Evolutionary conservation across 2,329 filamentous ascomycete genomes (phyloP), one percentile per base, ranked within the genome.

Genomic region (Epichloe scottii): DNA sequence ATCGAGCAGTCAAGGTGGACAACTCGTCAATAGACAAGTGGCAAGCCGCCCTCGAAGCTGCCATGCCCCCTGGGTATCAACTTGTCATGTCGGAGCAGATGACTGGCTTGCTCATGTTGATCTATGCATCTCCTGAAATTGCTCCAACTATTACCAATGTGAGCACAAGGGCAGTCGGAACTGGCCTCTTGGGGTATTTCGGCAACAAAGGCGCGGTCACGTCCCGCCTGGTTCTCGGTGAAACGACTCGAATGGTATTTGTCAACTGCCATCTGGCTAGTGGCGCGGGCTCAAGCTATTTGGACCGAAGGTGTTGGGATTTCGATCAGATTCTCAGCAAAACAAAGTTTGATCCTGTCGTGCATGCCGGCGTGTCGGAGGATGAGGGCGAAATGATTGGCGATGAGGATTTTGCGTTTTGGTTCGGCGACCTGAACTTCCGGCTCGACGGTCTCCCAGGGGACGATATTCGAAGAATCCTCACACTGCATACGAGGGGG

Each of bases 391-490:
- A 86, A 48, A 78, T 73, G 37, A 84, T 98, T 56, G 90, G 88
- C 1, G 87, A 94, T 39, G 91, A 95, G 57, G 93, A 98, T 62
- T 89, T 96, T 68, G 82, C 84, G 0, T 96, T 98, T 62, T 97
- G 91, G 89, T 87, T 95, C 61, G 93, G 93, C 6, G 93, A 98
- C 65, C 74, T 98, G 41, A 98, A 98, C 64, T 98, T 96, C 63
- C 81, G 93, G 34, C 75, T 98, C 0, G 88, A 94, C 48, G 87
- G 85, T 43, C 78, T 97, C 46, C 87, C 91, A 0, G 90, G 89
- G 1, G 86, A 93, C 38, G 93, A 98, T 63, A 93, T 98, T 45
- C 79, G 91, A 34, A 80, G 86, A 46, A 71, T 97, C 6, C 73
- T 98, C 38, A 86, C 84, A 61, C 75, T 96, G 4, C 91, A 96